Base-by-base conservation (phyloP, 495 filamentous ascomycete genomes). In the Aspergillus funiculosus region DNA sequence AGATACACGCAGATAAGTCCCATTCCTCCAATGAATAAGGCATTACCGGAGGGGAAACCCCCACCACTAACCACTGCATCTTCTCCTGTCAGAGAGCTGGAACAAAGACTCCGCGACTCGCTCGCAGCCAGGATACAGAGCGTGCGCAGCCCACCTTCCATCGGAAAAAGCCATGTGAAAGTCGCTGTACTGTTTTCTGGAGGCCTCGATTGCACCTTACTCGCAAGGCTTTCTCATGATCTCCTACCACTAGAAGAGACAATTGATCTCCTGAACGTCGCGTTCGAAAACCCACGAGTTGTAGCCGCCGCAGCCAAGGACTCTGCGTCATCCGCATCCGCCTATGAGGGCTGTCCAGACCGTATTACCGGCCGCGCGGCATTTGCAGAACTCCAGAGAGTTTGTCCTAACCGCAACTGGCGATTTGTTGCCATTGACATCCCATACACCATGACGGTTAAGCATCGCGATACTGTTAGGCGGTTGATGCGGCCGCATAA, bases 181-280 rank as follows among this genome's bases (percentile, higher is more conserved):
- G 54, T 95, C 21, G 89, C 89, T 0, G 76, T 99, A 2, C 73
- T 99, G 0, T 99, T 97, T 63, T 96, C 91, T 0, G 92, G 92
- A 4, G 92, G 92, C 0, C 72, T 99, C 6, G 92, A 99, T 60
- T 96, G 92, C 61, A 90, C 89, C 2, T 64, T 95, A 0, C 72
- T 99, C 19, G 91, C 94, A 9, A 75, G 89, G 39, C 61, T 97
- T 18, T 68, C 76, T n/a, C 89, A 96, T 53, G 85, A 94, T 20
- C 64, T 89, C 17, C 61, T 95, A 6, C 85, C 87, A 0, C 17
- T 57, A 2, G 59, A 72, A 4, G 79, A 92, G 48, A 66, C 70
- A 5, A 84, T 99, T 48, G 89, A 96, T 57, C 75, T 99, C 0
- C 74, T 97, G 14, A 99, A 99, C 52, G 90, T 99, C 31, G 92